phyloP scores from a whole-genome alignment of 2,329 filamentous ascomycete genomes.

The Tolypocladium cylindrosporum region DNA sequence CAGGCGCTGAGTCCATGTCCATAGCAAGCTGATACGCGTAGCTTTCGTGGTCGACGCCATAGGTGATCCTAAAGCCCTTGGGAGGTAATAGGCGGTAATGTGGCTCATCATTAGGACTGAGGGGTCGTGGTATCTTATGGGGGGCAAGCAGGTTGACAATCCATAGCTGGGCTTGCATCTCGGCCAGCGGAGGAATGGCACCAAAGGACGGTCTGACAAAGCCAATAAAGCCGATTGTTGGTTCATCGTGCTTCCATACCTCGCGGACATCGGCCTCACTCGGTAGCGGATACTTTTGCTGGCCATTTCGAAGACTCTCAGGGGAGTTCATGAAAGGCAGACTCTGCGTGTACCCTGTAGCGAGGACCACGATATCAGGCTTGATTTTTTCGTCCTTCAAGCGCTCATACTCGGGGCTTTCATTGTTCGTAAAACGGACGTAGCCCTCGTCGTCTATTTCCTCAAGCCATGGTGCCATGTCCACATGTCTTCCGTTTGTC shows the following conservation, averaged over 20 bases:
- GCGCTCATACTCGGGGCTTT: slow-evolving; percentile 15
- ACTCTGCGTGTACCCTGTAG: slow-evolving; percentile 32
- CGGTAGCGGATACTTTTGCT: slow-evolving; percentile 29
- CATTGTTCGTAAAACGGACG: slow-evolving; percentile 23
- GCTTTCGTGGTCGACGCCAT: slow-evolving; percentile 34
- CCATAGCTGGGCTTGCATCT: slow-evolving; percentile 36
- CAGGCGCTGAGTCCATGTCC: slow-evolving; percentile 30
- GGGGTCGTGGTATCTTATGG: slow-evolving; percentile 9
- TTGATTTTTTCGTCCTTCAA: slow-evolving; percentile 18
- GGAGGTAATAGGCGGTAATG: slow-evolving; percentile 27
- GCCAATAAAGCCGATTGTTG: slow-evolving; percentile 32
- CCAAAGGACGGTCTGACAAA: slow-evolving; percentile 32
- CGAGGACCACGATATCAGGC: slow-evolving; percentile 31
- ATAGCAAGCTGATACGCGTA: slow-evolving; percentile 36
- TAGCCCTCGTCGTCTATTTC: slow-evolving; percentile 19
- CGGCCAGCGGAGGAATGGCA: slow-evolving; percentile 34
- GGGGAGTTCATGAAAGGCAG: slow-evolving; percentile 20
- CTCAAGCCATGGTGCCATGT: slow-evolving; percentile 31
- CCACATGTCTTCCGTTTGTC: slow-evolving; percentile 24
- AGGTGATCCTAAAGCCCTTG: slow-evolving; percentile 20
- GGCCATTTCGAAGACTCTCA: not conserved
- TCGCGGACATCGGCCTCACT: slow-evolving; percentile 37
- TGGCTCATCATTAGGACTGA: slow-evolving; percentile 18
- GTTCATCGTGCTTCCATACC: slow-evolving; percentile 32
- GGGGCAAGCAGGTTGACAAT: slow-evolving; percentile 21